Base-by-base conservation (phyloP, 768 basidiomycete genomes). In the Termitomyces sp. region DNA sequence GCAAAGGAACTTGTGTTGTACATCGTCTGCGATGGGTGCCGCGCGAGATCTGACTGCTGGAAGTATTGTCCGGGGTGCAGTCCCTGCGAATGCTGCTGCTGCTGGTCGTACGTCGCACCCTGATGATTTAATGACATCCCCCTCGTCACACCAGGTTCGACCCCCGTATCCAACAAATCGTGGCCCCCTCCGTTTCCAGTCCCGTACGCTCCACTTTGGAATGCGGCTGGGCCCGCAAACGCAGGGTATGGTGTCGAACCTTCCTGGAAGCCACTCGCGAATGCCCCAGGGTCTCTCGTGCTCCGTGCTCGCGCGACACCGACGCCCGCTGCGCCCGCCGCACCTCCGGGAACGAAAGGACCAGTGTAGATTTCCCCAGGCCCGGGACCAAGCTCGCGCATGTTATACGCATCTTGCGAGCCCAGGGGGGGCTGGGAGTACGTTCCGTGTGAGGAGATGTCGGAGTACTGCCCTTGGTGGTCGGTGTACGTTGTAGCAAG, bases 381-480 rank as follows among this genome's bases (percentile, higher is more conserved):
- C 4, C 46, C 41, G 11, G 58, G 39, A 19, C 62, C 54, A 5
- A 62, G 52, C 14, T 65, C 57, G 19, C 71, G 73, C 81, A 85
- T 80, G 25, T 73, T 72, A 63, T 82, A 85, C 17, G 70, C 63
- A 41, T 81, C 83, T 16, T 48, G 46, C 11, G 59, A 69, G 45
- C 66, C 62, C 67, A 82, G 71, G 0, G 81, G 71, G 0, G 77
- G 72, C 59, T 85, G 78, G 3, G 66, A 71, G 59, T 71, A 84
- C 3, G 84, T 82, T n/a, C 84, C 86, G 57, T 87, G 65, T 0
- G 59, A 62, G 0, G 64, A 66, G 19, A 64, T 56, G 41, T 66
- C 63, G 8, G 65, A 66, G 51, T 66, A 66, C 12, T 53, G 57
- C 35, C 35, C 35, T 1, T 23, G 23, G 3, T 37, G 35, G 23